Evolutionary conservation across 768 basidiomycete genomes (phyloP), one percentile per base, ranked within the genome.

Genomic region (Hygrophorus russula): DNA sequence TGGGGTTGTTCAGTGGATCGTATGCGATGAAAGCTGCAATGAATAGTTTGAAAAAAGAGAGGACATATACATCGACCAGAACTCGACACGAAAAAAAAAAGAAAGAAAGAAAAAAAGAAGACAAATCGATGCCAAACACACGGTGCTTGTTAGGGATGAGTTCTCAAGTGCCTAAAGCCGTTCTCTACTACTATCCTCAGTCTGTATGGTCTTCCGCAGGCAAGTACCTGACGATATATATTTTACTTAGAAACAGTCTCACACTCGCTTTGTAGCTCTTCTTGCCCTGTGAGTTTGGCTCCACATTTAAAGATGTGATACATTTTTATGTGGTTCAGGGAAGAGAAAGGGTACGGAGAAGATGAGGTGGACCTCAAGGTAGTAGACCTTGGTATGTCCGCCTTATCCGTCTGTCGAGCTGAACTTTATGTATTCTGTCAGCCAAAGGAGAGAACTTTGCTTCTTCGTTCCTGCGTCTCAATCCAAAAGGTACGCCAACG

Each of bases 321-420:
- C 17, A 49, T 50, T 37, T 33, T 50, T 14, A 50, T 44, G 27
- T 32, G 41, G 32, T 42, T 4, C 44, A 74, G 73, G 45, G 66
- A 68, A 48, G 90, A 93, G 63, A 93, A 93, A 57, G 90, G 90
- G 1, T 93, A 92, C 53, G 79, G 76, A 3, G 55, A 68, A 20
- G 83, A 89, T 56, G 90, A 92, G 52, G 56, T 88, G 28, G 76
- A 82, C 52, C 62, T 77, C 50, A 82, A 71, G 58, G 57, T 73
- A 19, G 84, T 90, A 8, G 77, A 87, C 60, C 62, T 82, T 35
- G 53, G 80, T 80, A 51, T 35, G 39, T 36, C 39, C 20, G 29
- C 28, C 12, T 19, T 28, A 15, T 38, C n/a, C 0, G 9, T 41
- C 3, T 20, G 18, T 35, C n/a, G 28, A 20, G 39, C 31, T 34